These are phyloP conservation scores for Flammula alnicola DNA, from an alignment of 1,284 basidiomycete genomes.

Conservation along the genomic window DNA sequence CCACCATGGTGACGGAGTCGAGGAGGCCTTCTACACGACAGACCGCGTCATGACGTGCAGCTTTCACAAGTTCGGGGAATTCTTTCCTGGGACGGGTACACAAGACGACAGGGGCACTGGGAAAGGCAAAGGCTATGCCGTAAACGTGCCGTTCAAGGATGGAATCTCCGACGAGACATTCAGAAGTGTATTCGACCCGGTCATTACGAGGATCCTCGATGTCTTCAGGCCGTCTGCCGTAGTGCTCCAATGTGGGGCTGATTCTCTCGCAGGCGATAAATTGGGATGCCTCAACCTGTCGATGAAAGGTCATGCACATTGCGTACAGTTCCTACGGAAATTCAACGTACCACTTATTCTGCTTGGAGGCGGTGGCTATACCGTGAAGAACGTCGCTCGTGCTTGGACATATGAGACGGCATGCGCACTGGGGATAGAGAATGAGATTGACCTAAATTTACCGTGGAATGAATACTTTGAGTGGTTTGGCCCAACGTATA, in stretches of 20 bases:
- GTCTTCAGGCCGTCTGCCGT: slow-evolving; percentile 91
- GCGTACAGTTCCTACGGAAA: slow-evolving; percentile 85
- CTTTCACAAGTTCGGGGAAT: slow-evolving; percentile 97
- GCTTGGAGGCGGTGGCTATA: slow-evolving; percentile 96
- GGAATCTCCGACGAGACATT: slow-evolving; percentile 89
- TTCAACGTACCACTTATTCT: slow-evolving; percentile 90
- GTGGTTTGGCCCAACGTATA: slow-evolving; percentile 96
- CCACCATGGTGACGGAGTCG: slow-evolving; percentile 98
- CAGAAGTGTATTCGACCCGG: slow-evolving; percentile 87
- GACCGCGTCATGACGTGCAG: slow-evolving; percentile 96
- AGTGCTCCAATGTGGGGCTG: slow-evolving; percentile 94
- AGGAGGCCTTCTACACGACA: slow-evolving; percentile 98
- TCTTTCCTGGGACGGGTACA: slow-evolving; percentile 94
- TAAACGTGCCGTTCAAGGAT: slow-evolving; percentile 95
- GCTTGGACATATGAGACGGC: slow-evolving; percentile 99
- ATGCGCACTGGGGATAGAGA: slow-evolving; percentile 85
- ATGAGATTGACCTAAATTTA: slow-evolving; percentile 78
- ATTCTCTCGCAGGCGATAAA: slow-evolving; percentile 95
- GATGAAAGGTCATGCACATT: slow-evolving; percentile 93
- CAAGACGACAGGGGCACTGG: slow-evolving; percentile 87
- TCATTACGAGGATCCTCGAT: slow-evolving; percentile 88
- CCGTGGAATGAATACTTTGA: slow-evolving; percentile 98
- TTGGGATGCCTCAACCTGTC: slow-evolving; percentile 96
- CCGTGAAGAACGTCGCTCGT: slow-evolving; percentile 93
- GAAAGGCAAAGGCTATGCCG: slow-evolving; percentile 87